phyloP scores from a whole-genome alignment of 352 stramenopile genomes.

The Phytophthora hybrid region DNA sequence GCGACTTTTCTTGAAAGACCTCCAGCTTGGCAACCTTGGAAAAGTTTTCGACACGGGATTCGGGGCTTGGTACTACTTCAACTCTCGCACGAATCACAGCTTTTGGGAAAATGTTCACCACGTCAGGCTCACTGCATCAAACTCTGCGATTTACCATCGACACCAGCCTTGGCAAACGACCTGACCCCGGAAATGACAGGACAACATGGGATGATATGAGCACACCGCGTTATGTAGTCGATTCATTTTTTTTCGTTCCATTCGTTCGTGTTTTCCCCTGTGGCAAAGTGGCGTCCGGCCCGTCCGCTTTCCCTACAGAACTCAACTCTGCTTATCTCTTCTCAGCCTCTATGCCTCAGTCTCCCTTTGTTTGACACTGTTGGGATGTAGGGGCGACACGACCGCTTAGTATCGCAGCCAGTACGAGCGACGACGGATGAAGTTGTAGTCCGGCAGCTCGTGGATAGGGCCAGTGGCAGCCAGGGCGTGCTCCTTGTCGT shows the following conservation, averaged over 20 bases:
- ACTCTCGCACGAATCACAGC: slow-evolving; percentile 54
- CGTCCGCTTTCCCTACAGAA: slow-evolving; percentile 44
- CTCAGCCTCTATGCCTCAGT: slow-evolving; percentile 46
- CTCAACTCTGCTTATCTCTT: slow-evolving; percentile 36
- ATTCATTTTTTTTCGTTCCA: slow-evolving; percentile 43
- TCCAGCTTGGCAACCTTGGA: slow-evolving; percentile 48
- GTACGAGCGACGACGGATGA: slow-evolving; percentile 99
- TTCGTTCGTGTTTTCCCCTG: slow-evolving; percentile 39
- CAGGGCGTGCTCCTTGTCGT: slow-evolving; percentile 99
- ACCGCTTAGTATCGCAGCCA: slow-evolving; percentile 93
- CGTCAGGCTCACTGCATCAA: slow-evolving; percentile 31
- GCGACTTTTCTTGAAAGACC: slow-evolving; percentile 46
- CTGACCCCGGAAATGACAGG: neutral
- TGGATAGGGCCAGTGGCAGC: slow-evolving; percentile 98
- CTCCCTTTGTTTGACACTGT: slow-evolving; percentile 38
- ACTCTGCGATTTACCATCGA: slow-evolving; percentile 31
- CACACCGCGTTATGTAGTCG: slow-evolving; percentile 21
- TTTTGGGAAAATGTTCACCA: slow-evolving; percentile 61
- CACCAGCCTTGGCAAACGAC: neutral
- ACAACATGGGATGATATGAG: slow-evolving; percentile 3
- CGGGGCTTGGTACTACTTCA: slow-evolving; percentile 66
- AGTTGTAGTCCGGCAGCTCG: slow-evolving; percentile 99
- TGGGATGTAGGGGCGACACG: slow-evolving; percentile 27
- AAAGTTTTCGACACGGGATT: slow-evolving; percentile 52
- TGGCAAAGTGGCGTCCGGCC: slow-evolving; percentile 40